Base-by-base conservation (phyloP, 805 yeast species). In the Wickerhamiella dianesei region DNA sequence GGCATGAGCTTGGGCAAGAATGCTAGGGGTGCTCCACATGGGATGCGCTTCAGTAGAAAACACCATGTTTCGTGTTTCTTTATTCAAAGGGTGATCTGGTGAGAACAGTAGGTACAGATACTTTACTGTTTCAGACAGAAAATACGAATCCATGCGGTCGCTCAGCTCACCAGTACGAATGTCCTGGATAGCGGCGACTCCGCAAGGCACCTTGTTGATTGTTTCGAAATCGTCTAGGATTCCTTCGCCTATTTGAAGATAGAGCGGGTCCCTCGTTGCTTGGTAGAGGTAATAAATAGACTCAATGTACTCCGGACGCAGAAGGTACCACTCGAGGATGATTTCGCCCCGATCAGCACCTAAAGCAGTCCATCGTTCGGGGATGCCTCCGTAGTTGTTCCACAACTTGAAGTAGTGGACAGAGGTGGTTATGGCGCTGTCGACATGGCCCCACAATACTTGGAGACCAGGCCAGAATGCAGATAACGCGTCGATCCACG, bases 31-130 rank as follows among this genome's bases (percentile, higher is more conserved):
- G 45, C 73, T 68, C 94, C 95, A 85, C 51, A 87, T 61, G 3
- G 95, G 95, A 62, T 88, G 97, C 0, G 88, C 96, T 57, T 88
- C 97, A 0, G 97, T 88, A 12, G 89, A 75, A 62, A 87, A 82
- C 42, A 81, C 63, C 29, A 68, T 63, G 51, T 62, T 66, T 21
- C 67, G 64, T 16, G 59, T 56, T 2, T 63, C 62, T 1, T 45
- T 55, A 65, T 77, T 73, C 50, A 77, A 69, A 1, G 59, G 57
- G 58, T 86, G 78, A 4, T 69, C 72, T 14, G 71, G 79, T 58
- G 86, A 94, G 65, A 88, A 88, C 40, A 87, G 64, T 22, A 88
- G 63, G 57, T 79, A 88, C 13, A 88, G 65, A 58, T 88, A 88
- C 64, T 88, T 88, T 48, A 85, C 68, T 0, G 94, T 83, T 60